Percentiles rank a stretch among this genome's conserved stretches.
Evolutionary conservation across 495 filamentous ascomycete species (phyloP).

Genomic region (Chaetomium cochliodes): DNA sequence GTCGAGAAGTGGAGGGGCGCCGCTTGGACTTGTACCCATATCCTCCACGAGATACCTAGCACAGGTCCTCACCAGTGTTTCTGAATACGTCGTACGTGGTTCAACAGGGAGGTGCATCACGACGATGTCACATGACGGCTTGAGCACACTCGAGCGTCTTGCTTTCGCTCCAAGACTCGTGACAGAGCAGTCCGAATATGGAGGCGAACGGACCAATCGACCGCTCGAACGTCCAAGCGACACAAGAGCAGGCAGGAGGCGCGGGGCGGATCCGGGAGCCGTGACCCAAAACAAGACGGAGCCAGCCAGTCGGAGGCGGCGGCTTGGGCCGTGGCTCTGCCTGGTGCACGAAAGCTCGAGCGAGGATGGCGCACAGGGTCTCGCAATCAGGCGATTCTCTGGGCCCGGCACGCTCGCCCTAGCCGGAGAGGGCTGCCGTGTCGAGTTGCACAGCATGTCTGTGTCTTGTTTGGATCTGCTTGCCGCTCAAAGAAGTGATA

Average conservation of each 20-base stretch:
- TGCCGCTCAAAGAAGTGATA: neutral
- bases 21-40: neutral
- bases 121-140: neutral
- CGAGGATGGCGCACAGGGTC: neutral
- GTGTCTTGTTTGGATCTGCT: neutral
- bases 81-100: neutral
- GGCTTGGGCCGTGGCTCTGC: neutral
- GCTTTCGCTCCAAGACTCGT: neutral
- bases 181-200: neutral
- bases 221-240: neutral
- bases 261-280: neutral
- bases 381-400: neutral
- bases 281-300: neutral
- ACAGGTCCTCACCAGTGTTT: conserved; percentile 8
- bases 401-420: neutral
- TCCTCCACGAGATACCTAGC: neutral
- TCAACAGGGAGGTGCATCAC: neutral
- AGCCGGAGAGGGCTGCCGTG: conserved; percentile 1
- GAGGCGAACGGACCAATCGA: neutral
- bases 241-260: neutral
- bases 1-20: no score
- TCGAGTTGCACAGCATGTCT: neutral
- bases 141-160: neutral
- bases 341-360: neutral
- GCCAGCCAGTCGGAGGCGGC: conserved; percentile 2